Conservation (phyloP, 495 filamentous ascomycete species). For the Neurospora sp. region DNA sequence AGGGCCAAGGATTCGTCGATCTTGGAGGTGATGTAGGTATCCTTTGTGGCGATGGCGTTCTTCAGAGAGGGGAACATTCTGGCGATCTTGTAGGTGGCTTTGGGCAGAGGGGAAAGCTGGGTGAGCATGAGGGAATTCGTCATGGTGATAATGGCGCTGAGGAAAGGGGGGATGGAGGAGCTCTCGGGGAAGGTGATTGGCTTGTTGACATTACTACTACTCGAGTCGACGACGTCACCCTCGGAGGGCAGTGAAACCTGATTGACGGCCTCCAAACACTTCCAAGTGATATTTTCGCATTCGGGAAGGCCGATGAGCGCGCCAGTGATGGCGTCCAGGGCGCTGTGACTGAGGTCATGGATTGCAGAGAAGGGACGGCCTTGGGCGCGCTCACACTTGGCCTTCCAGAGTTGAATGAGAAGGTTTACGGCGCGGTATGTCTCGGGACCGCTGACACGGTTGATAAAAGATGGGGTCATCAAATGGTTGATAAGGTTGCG, state of each 20-base stretch:
- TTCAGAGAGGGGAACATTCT: conserved; percentile 9
- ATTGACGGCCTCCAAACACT: conserved; percentile 5
- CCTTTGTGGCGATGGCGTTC: conserved; percentile 10
- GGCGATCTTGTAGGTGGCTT: conserved; percentile 8
- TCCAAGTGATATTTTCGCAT: conserved; percentile 8
- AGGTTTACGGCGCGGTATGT: conserved; percentile 17
- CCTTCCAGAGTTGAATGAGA: conserved; percentile 27
- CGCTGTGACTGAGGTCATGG: conserved; percentile 23
- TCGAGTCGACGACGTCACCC: not conserved
- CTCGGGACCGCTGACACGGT: conserved; percentile 21
- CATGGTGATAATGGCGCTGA: conserved; percentile 6
- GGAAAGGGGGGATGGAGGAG: conserved; percentile 6
- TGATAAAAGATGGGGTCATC: conserved; percentile 30
- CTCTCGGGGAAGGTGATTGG: conserved; percentile 11
- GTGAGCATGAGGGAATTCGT: conserved; percentile 9
- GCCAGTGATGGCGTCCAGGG: conserved; percentile 28
- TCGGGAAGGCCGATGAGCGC: conserved; percentile 20
- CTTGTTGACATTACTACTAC: not conserved
- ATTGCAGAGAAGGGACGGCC: conserved; percentile 25
- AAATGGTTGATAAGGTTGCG: conserved; percentile 25
- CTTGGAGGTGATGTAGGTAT: conserved; percentile 13
- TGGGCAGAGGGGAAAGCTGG: conserved; percentile 10
- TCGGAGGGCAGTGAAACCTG: not conserved
- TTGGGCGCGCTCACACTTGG: conserved; percentile 20
- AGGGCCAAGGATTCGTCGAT: conserved; percentile 10